Percentiles rank a stretch among this genome's conserved stretches.
Conservation (phyloP, 1,284 basidiomycete genomes). For the Phellinidium pouzarii region DNA sequence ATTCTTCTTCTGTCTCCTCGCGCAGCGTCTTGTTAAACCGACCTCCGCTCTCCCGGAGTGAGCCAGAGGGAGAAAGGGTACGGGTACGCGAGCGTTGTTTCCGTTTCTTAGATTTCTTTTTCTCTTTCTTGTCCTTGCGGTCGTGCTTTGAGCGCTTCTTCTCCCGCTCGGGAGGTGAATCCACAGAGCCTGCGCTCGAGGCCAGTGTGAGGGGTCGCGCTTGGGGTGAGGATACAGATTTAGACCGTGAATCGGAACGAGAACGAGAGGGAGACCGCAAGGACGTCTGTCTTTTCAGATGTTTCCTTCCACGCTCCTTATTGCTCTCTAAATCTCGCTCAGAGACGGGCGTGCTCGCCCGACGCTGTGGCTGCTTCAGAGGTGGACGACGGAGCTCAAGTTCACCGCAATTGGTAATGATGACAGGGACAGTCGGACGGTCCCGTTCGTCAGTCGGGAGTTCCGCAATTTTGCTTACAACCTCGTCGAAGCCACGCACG, state of each 20-base stretch:
- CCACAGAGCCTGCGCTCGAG: constrained; percentile 20
- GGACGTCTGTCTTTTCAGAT: constrained; percentile 25
- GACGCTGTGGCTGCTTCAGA: neutral
- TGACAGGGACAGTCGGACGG: constrained; percentile 63
- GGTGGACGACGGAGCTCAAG: constrained; percentile 56
- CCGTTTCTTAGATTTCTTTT: constrained; percentile 24
- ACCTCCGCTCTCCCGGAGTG: constrained; percentile 16
- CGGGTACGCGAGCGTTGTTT: constrained; percentile 22
- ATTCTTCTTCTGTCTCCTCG: constrained; percentile 54
- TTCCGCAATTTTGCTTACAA: constrained; percentile 46
- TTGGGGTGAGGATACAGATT: too few species aligned
- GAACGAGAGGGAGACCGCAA: constrained; percentile 23
- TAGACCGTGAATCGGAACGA: too few species aligned
- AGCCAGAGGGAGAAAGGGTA: constrained; percentile 3
- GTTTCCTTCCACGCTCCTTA: constrained; percentile 20
- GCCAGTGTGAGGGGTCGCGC: constrained; percentile 19
- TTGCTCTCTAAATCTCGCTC: constrained; percentile 22
- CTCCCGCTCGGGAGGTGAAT: constrained; percentile 21
- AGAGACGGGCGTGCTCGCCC: constrained; percentile 12
- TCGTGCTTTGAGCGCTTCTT: constrained; percentile 29
- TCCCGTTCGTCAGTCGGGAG: constrained; percentile 63
- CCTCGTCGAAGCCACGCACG: constrained; percentile 54
- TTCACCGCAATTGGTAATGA: constrained; percentile 80
- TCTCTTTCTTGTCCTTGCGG: constrained; percentile 26
- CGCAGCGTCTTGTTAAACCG: constrained; percentile 33